Conservation (phyloP, 768 basidiomycete genomes). For the Gloeophyllum trabeum region DNA sequence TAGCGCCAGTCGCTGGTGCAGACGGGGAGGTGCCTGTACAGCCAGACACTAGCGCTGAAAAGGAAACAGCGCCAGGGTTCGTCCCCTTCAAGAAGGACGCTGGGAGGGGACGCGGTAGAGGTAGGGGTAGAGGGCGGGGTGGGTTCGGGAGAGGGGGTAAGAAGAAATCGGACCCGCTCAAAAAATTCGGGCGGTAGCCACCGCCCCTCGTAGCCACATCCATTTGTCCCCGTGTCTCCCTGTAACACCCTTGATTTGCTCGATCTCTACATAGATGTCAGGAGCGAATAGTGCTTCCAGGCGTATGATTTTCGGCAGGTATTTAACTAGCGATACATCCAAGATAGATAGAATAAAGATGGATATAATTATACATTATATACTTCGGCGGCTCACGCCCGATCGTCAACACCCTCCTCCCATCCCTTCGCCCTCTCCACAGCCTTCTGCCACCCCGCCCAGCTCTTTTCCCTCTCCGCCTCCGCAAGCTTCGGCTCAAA, state of each 20-base stretch:
- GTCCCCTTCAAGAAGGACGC: constrained; percentile 63
- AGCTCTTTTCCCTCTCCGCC: constrained; percentile 48
- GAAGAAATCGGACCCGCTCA: constrained; percentile 76
- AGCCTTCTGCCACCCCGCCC: constrained; percentile 81
- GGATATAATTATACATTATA: no score
- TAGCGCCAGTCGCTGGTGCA: constrained; percentile 44
- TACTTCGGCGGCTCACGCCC: background rate
- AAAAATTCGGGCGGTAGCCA: constrained; percentile 43
- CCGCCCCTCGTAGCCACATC: no score
- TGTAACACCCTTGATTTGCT: no score
- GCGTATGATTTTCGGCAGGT: no score
- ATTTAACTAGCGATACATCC: no score
- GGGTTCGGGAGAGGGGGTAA: constrained; percentile 35
- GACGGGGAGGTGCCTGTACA: background rate
- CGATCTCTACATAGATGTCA: no score
- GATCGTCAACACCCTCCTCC: constrained; percentile 43
- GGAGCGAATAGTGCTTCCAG: no score
- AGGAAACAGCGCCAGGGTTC: constrained; percentile 33
- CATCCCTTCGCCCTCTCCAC: constrained; percentile 77
- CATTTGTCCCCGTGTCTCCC: no score
- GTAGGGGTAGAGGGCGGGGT: constrained; percentile 33
- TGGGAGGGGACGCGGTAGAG: constrained; percentile 37
- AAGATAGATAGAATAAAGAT: no score
- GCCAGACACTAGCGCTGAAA: constrained; percentile 3
- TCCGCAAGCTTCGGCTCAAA: constrained; percentile 53